phyloP scores from a whole-genome alignment of 176 grass and related monocot species.

The Carex kokanica region DNA sequence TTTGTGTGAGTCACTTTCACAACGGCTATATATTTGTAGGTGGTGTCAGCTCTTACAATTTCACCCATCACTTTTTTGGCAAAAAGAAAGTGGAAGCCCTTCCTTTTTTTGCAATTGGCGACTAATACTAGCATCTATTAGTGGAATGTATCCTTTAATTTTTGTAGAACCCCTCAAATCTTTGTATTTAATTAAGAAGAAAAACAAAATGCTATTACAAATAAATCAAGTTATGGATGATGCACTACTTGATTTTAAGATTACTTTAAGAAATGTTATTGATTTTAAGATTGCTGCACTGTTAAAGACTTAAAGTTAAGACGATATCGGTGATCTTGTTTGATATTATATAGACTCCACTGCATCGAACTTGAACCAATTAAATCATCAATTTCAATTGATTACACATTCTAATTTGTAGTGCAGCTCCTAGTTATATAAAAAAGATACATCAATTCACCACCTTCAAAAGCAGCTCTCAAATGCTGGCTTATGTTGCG shows the following conservation, averaged over 20 bases:
- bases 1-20: constrained; percentile 15
- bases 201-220: neutral
- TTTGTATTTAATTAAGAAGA: neutral
- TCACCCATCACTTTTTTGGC: neutral
- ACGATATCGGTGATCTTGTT: neutral
- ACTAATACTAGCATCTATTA: neutral
- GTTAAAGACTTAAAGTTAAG: neutral
- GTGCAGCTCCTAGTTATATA: neutral
- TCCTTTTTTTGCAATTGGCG: neutral
- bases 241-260: neutral
- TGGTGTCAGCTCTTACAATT: neutral
- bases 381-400: neutral
- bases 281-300: neutral
- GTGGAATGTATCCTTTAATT: constrained; percentile 1
- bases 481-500: neutral
- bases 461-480: neutral
- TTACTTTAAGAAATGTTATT: neutral
- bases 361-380: neutral
- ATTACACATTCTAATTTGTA: neutral
- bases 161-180: neutral
- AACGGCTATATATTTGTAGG: neutral
- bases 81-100: neutral
- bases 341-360: neutral
- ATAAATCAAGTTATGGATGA: neutral
- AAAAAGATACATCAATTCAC: neutral